Base-by-base conservation (phyloP, 139 green algal genomes). In the Chlorokybus atmophyticus region DNA sequence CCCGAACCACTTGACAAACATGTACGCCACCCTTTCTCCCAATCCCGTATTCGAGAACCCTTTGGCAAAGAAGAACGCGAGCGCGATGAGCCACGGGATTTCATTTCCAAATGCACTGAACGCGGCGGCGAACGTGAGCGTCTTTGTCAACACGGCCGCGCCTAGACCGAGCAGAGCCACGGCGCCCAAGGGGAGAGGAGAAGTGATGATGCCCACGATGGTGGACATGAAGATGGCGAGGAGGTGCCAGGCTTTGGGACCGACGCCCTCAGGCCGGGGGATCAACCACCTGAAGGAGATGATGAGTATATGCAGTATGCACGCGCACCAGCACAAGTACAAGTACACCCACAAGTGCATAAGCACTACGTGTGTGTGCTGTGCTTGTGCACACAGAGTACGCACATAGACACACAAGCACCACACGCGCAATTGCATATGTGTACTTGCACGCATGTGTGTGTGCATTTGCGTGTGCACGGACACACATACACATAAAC, bases 11-110 rank as follows among this genome's bases (percentile, higher is more conserved):
- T 44, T 44, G 35, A 44, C 35, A 14, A 44, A 44, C 10, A 44
- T 44, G 74, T 98, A 99, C 3, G 89, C 89, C 29, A 99, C 92
- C 59, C 91, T 82, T 57, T 93, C 93, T 67, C 91, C 91, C 23
- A 82, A 68, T 39, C 91, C 91, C 32, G 87, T 95, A 67, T 95
- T 95, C 79, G 96, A 96, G 82, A 97, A 98, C 51, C 91, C 91
- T 29, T 85, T 80, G 8, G 91, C 89, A 35, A 97, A 82, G 78
- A 86, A 99, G 80, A 96, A 98, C 25, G 91, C 91, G 62, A 98
- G 93, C 66, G 88, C 92, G 61, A 97, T 98, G 49, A 96, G 83
- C 86, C 81, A 89, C 72, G 85, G 86, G 66, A 98, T 98, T 71
- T 95, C 85, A 50, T 66, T 91, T 38, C 87, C 66, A 60, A 99